These are phyloP conservation scores for Ceratocystis ficicola DNA, from an alignment of 2,329 filamentous ascomycete species.

Conservation along the genomic window DNA sequence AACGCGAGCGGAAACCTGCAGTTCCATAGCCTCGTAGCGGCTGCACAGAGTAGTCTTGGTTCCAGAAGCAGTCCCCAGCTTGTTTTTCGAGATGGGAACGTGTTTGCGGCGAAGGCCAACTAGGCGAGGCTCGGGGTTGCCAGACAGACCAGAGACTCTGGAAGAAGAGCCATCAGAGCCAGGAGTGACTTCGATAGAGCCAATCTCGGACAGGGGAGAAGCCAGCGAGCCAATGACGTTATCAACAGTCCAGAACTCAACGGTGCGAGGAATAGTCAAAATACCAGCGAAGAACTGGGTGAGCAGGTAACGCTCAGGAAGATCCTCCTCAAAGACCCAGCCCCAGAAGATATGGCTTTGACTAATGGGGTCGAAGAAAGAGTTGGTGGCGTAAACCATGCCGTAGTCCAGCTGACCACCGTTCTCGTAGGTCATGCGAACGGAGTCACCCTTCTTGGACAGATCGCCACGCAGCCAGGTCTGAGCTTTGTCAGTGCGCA, in stretches of 20 bases:
- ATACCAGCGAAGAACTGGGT: conserved; percentile 19
- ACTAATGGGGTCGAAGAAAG: conserved; percentile 23
- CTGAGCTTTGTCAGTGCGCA: conserved; percentile 18
- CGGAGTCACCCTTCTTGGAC: conserved; percentile 3
- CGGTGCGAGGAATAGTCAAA: conserved; percentile 17
- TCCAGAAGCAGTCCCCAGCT: conserved; percentile 19
- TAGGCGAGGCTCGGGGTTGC: conserved; percentile 14
- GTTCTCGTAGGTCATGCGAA: conserved; percentile 15
- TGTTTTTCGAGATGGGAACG: conserved; percentile 11
- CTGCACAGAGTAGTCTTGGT: conserved; percentile 20
- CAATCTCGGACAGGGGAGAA: conserved; percentile 14
- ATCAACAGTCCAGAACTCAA: conserved; percentile 17
- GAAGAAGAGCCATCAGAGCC: conserved; percentile 7
- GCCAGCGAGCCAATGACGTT: conserved; percentile 17
- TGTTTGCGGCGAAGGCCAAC: conserved; percentile 17
- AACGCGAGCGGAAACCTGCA: conserved; percentile 12
- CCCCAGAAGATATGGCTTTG: conserved; percentile 14
- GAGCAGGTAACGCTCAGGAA: conserved; percentile 14
- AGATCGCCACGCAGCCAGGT: conserved; percentile 16
- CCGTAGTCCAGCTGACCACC: conserved; percentile 24
- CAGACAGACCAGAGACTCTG: conserved; percentile 16
- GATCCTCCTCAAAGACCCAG: conserved; percentile 18
- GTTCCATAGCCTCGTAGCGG: conserved; percentile 16
- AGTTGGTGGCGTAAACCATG: conserved; percentile 25
- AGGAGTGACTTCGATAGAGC: conserved; percentile 13